Conservation (phyloP, 169 alveolate species). For the Babesia bovis region DNA sequence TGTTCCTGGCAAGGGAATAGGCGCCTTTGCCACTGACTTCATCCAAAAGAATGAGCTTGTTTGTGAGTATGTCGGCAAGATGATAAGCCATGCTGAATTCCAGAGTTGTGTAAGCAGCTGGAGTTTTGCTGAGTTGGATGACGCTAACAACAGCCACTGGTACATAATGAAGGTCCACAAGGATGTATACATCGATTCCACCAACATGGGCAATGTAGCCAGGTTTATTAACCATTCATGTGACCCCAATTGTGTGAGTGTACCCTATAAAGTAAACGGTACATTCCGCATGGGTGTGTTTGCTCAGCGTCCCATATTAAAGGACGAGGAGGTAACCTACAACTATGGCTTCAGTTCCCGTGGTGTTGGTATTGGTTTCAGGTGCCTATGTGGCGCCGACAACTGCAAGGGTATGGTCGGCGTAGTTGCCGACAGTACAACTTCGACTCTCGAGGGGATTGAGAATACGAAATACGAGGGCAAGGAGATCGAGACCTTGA, state of each 20-base stretch:
- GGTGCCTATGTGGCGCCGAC: conserved; percentile 56
- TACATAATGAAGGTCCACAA: conserved; percentile 82
- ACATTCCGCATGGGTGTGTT: conserved; percentile 94
- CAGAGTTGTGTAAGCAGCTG: conserved; percentile 68
- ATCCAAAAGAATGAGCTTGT: conserved; percentile 76
- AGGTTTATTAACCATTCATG: conserved; percentile 97
- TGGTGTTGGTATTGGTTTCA: conserved; percentile 66
- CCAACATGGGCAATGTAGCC: conserved; percentile 93
- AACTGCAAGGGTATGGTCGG: conserved; percentile 68
- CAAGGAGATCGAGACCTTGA: conserved; percentile 38
- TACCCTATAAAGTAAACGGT: conserved; percentile 93
- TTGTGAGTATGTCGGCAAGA: conserved; percentile 84
- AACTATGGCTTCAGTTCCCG: conserved; percentile 84
- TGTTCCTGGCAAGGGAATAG: conserved; percentile 78
- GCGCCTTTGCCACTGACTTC: conserved; percentile 74
- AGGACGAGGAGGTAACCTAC: conserved; percentile 95
- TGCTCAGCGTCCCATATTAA: conserved; percentile 88
- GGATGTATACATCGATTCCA: conserved; percentile 93
- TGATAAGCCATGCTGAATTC: conserved; percentile 72
- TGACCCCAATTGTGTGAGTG: conserved; percentile 96
- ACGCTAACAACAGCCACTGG: conserved; percentile 81
- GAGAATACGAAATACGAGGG: conserved; percentile 38
- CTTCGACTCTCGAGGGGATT: conserved; percentile 44
- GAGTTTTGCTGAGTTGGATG: conserved; percentile 75
- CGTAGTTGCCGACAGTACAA: conserved; percentile 24